These are phyloP conservation scores for Aphanomyces stellatus DNA, from an alignment of 352 stramenopile species.

Conservation along the genomic window DNA sequence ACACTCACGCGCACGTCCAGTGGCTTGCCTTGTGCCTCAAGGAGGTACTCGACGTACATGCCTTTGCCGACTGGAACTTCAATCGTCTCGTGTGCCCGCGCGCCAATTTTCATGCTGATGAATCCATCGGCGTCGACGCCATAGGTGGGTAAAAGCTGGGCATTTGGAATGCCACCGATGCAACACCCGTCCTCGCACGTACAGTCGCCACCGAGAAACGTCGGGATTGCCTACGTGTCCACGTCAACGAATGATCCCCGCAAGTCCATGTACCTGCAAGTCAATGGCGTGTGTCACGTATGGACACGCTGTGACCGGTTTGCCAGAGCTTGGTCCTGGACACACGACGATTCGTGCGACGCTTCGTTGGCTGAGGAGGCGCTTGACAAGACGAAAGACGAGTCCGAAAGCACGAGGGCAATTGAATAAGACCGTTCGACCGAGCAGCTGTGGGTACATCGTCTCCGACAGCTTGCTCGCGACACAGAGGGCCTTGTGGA, in stretches of 20 bases:
- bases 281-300: no score
- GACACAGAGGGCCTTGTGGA: neutral
- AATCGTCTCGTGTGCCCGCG: neutral
- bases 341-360: neutral
- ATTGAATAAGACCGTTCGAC: conserved; percentile 2
- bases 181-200: neutral
- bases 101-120: neutral
- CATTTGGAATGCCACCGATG: conserved; percentile 13
- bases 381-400: conserved; percentile 6
- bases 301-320: no score
- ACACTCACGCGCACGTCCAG: neutral
- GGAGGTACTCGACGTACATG: neutral
- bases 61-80: neutral
- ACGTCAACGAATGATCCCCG: no score
- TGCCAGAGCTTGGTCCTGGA: no score
- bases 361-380: neutral
- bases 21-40: neutral
- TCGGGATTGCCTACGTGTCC: no score
- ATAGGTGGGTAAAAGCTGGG: neutral
- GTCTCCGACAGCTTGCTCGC: neutral
- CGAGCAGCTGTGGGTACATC: conserved; percentile 18
- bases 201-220: conserved; percentile 11
- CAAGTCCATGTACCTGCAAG: no score
- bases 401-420: neutral
- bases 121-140: neutral